A percentile compares a stretch with the other conserved stretches of the same genome.
phyloP scores from a whole-genome alignment of 2,329 filamentous ascomycete genomes.

The Trichoderma guizhouense region DNA sequence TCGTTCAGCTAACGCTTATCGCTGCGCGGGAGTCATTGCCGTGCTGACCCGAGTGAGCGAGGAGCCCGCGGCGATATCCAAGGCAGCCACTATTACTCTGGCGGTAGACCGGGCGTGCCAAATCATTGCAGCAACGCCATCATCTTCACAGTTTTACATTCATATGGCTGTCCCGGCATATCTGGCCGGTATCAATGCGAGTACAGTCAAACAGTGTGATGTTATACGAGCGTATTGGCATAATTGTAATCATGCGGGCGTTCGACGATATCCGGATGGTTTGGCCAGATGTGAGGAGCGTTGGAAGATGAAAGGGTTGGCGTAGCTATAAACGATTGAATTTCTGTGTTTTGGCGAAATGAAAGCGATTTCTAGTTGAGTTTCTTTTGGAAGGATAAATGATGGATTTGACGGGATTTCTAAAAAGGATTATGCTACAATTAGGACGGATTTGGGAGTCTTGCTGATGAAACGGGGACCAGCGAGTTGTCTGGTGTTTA shows the following conservation, averaged over 20 bases:
- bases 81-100: constrained; percentile 24
- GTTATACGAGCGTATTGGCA: constrained; percentile 37
- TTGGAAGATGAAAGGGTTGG: constrained; percentile 29
- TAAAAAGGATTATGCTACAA: neutral
- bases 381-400: neutral
- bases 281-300: constrained; percentile 32
- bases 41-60: constrained; percentile 22
- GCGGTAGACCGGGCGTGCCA: constrained; percentile 36
- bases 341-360: neutral
- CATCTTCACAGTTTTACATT: constrained; percentile 37
- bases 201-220: constrained; percentile 31
- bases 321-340: neutral
- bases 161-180: constrained; percentile 39
- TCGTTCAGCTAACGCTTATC: constrained; percentile 30
- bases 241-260: constrained; percentile 35
- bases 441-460: neutral
- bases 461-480: neutral
- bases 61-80: neutral
- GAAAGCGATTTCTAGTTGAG: neutral
- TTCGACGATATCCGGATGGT: constrained; percentile 34
- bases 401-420: neutral
- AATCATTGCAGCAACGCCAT: constrained; percentile 30
- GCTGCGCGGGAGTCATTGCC: constrained; percentile 36
- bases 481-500: neutral
- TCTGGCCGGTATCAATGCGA: constrained; percentile 37